Evolutionary conservation across 2,329 filamentous ascomycete genomes (phyloP).

Genomic region (Penicillium sp.): DNA sequence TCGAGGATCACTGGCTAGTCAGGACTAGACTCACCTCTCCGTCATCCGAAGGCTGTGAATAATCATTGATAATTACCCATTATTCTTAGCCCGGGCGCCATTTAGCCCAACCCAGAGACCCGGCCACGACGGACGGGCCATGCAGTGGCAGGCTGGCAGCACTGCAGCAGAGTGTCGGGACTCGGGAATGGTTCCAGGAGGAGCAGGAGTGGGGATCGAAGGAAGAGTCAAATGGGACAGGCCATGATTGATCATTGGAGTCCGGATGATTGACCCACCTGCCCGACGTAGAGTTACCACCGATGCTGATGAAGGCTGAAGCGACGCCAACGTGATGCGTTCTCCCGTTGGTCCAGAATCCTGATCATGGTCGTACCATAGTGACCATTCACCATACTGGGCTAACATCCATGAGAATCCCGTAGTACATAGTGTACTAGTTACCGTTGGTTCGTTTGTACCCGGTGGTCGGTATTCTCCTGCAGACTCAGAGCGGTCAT

Average conservation of each 20-base stretch:
- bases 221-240: background rate
- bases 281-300: background rate
- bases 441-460: background rate
- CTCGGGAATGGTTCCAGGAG: constrained; percentile 6
- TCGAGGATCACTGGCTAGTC: too few relatives aligned
- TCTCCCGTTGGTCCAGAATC: background rate
- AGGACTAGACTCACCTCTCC: too few relatives aligned
- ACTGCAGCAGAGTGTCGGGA: too few relatives aligned
- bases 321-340: background rate
- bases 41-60: background rate
- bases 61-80: background rate
- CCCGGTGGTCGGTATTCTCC: background rate
- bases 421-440: too few relatives aligned
- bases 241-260: background rate
- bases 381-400: too few relatives aligned
- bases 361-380: background rate
- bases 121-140: background rate
- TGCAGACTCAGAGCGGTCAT: background rate
- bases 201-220: constrained; percentile 1
- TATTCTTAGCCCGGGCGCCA: background rate
- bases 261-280: background rate
- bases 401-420: too few relatives aligned
- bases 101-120: background rate
- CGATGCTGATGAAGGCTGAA: background rate
- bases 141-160: background rate